Conservation (phyloP, 225 moss, liverwort and hornwort species). For the Pseudisothecium myosuroides region DNA sequence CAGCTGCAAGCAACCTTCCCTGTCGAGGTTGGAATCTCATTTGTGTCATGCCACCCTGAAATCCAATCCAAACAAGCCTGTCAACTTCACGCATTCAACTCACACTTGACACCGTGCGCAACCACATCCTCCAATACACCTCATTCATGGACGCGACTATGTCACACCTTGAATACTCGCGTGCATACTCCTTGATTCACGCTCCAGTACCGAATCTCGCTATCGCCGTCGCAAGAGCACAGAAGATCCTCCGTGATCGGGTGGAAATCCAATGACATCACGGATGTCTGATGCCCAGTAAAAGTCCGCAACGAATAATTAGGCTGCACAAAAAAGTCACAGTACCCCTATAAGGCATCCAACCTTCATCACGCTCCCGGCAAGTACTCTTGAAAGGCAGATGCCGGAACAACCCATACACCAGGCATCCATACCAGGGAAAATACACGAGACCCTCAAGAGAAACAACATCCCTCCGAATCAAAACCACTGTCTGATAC, state of each 20-base stretch:
- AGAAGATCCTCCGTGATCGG: slow-evolving; percentile 89
- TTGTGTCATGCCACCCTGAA: slow-evolving; percentile 96
- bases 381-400: not conserved
- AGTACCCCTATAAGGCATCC: not conserved
- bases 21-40: slow-evolving; percentile 99
- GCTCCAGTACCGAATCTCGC: slow-evolving; percentile 98
- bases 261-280: slow-evolving; percentile 97
- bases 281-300: slow-evolving; percentile 76
- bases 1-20: slow-evolving; percentile 89
- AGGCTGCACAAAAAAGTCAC: slow-evolving; percentile 51
- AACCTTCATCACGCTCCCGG: not conserved
- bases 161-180: slow-evolving; percentile 81
- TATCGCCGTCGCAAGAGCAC: slow-evolving; percentile 96
- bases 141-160: not conserved
- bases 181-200: slow-evolving; percentile 82
- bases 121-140: not conserved
- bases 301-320: slow-evolving; percentile 80
- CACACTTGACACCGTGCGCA: not conserved
- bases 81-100: not conserved
- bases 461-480: not conserved
- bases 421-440: not conserved
- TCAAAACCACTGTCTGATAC: not conserved
- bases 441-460: not conserved
- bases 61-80: not conserved
- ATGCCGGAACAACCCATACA: not conserved